Base-by-base conservation (phyloP, 108 stramenopile species). In the Skeletonema costatum region DNA sequence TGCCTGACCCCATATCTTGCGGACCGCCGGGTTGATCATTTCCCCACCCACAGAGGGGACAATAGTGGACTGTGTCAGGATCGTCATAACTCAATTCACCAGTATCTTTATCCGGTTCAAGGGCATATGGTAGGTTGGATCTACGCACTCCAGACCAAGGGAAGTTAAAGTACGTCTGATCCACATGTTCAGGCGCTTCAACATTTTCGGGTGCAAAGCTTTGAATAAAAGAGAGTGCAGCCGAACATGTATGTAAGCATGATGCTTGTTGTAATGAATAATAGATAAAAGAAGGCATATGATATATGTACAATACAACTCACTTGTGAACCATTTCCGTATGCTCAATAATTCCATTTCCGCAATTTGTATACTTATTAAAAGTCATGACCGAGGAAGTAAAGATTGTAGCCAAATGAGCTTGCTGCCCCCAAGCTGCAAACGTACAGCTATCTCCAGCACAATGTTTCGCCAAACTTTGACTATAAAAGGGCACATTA, bases 361-460 rank as follows among this genome's bases (percentile, higher is more conserved):
- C 41, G 51, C 77, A 78, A 46, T 78, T 66, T n/a, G 64, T 66
- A 29, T 74, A 78, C 35, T 51, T 73, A 39, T 78, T 78, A 44
- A 78, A 50, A 32, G 56, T 66, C 16, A 78, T 64, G 10, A 73
- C 66, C 12, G 77, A 39, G 2, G 44, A 38, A 14, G 71, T 66
- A 33, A 73, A 74, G 10, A 35, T 30, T 4, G 71, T 78, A 0
- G 29, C 5, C 2, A 78, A 42, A 9, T 78, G 77, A 5, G 77
- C 77, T 10, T 65, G 63, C 58, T 64, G 64, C 5, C 72, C 72
- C 77, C 77, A 78, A 1, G 30, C 9, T 38, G 68, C 77, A 39
- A 74, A 73, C 0, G 36, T 66, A 64, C 77, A 78, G 4, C 38
- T 50, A 29, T 73, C 67, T 5, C 39, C 16, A 7, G 32, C 32